phyloP scores from a whole-genome alignment of 305 asterid genomes.

The Striga hermonthica region DNA sequence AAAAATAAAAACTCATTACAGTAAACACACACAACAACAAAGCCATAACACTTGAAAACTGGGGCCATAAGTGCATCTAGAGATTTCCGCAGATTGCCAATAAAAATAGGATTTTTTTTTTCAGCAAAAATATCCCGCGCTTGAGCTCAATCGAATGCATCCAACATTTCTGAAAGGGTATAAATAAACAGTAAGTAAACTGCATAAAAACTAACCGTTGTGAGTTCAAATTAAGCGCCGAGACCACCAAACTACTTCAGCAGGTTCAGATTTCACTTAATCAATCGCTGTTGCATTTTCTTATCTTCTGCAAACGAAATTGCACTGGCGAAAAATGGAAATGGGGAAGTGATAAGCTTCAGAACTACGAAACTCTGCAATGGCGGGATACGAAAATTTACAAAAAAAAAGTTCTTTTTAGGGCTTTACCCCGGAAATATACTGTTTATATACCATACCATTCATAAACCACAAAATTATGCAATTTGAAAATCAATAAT shows the following conservation, averaged over 20 bases:
- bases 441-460: too few species aligned
- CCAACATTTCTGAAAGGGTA: background rate
- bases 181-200: background rate
- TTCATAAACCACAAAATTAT: too few species aligned
- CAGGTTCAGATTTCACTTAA: too few species aligned
- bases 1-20: too few species aligned
- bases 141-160: conserved; percentile 20
- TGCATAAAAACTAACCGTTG: background rate
- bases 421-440: background rate
- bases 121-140: background rate
- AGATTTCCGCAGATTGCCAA: background rate
- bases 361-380: too few species aligned
- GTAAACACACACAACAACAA: too few species aligned
- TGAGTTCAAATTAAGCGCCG: conserved; percentile 14
- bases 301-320: background rate
- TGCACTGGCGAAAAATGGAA: background rate
- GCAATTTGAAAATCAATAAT: too few species aligned
- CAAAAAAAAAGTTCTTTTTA: background rate
- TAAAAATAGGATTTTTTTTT: conserved; percentile 10
- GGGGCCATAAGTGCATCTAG: background rate
- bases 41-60: background rate
- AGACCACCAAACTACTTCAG: too few species aligned
- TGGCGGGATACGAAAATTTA: conserved; percentile 19
- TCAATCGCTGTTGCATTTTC: background rate
- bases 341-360: background rate